Base-by-base conservation (phyloP, 768 basidiomycete genomes). In the Lactarius tabidus region DNA sequence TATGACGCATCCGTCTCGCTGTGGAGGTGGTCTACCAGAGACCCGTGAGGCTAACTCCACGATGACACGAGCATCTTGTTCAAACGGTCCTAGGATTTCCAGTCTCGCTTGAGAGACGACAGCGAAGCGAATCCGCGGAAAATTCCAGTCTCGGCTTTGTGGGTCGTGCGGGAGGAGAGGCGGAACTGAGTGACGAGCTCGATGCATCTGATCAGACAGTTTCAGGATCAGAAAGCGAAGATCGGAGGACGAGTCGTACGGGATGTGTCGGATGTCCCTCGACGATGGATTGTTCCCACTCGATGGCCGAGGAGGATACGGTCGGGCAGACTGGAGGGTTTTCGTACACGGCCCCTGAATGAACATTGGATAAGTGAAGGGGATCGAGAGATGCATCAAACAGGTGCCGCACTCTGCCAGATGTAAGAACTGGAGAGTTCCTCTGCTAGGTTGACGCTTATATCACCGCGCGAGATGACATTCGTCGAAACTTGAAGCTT, bases 211-310 rank as follows among this genome's bases (percentile, higher is more conserved):
- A 3, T 45, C 10, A 10, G 36, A 54, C 57, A 43, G 41, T 66
- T 43, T 36, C 15, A 39, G 60, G 70, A 39, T 62, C 36, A 53
- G 45, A 12, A 59, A 23, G 39, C 28, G 1, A 28, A 1, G 39
- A 31, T 48, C 26, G 39, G 41, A 14, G 23, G 17, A 31, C 8
- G 73, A 57, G 15, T 15, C 77, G 57, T 69, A 84, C 84, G 17
- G 84, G 84, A 67, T 85, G 84, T 1, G 84, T 85, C 28, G 84
- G 84, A 72, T 85, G 84, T 2, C 84, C 84, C 20, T 81, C 79
- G 12, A 85, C 79, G 20, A 85, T 76, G 67, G 82, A 83, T 70
- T 85, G 84, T 69, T 85, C 84, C 81, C 83, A 85, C 68, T 80
- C 75, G 60, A 84, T 82, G 3, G 80, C 73, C 10, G 77, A 58